Conservation (phyloP, 371 early-diverging fungal species). For the Umbelopsis sp. region DNA sequence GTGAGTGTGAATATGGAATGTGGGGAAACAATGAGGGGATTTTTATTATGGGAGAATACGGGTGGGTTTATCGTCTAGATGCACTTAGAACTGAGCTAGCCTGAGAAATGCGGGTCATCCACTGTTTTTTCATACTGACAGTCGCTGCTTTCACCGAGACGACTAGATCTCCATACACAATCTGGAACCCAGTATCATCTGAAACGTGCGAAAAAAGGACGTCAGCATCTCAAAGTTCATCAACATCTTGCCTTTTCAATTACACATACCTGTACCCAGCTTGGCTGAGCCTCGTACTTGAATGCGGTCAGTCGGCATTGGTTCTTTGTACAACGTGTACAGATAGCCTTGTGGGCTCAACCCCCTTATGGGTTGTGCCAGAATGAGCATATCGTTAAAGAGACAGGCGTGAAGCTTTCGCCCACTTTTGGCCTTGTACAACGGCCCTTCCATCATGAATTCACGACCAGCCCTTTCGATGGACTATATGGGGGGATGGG, state of each 20-base stretch:
- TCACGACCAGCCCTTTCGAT: constrained; percentile 68
- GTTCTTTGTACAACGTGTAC: constrained; percentile 47
- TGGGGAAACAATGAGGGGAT: too few species aligned
- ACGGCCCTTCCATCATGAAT: constrained; percentile 80
- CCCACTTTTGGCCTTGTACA: constrained; percentile 84
- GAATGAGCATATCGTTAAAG: constrained; percentile 86
- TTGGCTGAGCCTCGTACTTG: constrained; percentile 2
- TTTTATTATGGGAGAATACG: too few species aligned
- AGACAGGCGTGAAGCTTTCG: constrained; percentile 83
- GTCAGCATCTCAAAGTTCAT: not conserved
- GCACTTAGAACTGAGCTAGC: constrained; percentile 15
- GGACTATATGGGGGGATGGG: constrained; percentile 33
- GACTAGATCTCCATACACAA: constrained; percentile 56
- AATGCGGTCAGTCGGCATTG: constrained; percentile 9
- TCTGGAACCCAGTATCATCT: constrained; percentile 66
- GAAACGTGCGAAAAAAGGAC: not conserved
- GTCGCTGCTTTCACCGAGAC: constrained; percentile 63
- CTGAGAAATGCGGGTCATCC: constrained; percentile 62
- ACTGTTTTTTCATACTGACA: constrained; percentile 61
- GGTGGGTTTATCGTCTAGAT: not conserved
- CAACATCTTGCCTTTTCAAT: too few species aligned
- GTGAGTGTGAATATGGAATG: too few species aligned
- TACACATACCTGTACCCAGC: not conserved
- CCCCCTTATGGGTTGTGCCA: constrained; percentile 56
- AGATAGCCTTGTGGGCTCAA: constrained; percentile 47